A percentile compares a stretch with the other conserved stretches of the same genome.
Conservation (phyloP, 371 early-diverging fungal genomes). For the Apophysomyces elegans region DNA sequence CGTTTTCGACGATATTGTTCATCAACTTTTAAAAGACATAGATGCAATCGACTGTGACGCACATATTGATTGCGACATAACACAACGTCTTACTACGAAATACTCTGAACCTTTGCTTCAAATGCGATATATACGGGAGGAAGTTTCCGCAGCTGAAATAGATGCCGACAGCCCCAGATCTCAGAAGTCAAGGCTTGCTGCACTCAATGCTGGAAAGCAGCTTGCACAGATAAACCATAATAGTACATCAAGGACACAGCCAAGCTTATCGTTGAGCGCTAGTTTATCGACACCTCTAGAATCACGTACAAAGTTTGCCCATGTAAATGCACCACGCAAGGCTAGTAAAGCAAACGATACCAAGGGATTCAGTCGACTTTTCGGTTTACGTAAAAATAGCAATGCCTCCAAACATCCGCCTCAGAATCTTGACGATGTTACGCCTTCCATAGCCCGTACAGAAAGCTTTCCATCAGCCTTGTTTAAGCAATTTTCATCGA, state of each 20-base stretch:
- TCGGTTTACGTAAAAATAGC: constrained; percentile 2
- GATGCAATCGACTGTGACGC: not conserved
- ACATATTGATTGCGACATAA: not conserved
- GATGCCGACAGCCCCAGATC: not conserved
- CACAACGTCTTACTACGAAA: constrained; percentile 1
- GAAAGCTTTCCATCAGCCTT: constrained; percentile 1
- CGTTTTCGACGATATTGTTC: not conserved
- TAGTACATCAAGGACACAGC: not conserved
- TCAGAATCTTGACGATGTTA: not conserved
- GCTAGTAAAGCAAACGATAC: constrained; percentile 1
- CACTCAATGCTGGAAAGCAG: not conserved
- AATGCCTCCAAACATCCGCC: not conserved
- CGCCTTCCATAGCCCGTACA: not conserved
- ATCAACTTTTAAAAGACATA: not conserved
- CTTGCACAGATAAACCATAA: not conserved
- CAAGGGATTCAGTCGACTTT: not conserved
- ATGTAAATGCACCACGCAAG: constrained; percentile 7
- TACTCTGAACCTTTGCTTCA: constrained; percentile 2
- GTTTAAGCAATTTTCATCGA: constrained; percentile 2
- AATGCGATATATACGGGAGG: not conserved
- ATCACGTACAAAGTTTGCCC: constrained; percentile 3
- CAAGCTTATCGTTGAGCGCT: not conserved
- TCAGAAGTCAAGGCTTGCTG: not conserved
- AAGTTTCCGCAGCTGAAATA: not conserved
- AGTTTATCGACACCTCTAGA: constrained; percentile 5